A percentile compares a stretch with the other conserved stretches of the same genome.
Conservation (phyloP, 108 stramenopile genomes). For the Cyclostephanos tholiformis region DNA sequence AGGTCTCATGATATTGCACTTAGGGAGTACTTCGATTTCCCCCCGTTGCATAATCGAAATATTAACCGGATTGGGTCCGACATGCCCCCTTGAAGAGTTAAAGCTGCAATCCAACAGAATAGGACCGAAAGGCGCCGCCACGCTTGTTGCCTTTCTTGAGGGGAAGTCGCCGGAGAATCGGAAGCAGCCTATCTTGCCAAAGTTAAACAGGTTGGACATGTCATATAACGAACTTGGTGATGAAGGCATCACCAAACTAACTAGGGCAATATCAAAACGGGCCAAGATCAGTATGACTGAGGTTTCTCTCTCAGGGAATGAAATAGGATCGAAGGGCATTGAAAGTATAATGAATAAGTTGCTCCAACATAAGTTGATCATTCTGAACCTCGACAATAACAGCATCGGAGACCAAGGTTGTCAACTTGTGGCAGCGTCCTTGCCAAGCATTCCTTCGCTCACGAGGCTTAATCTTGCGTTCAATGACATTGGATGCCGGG, state of each 20-base stretch:
- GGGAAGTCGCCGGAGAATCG: slow-evolving; percentile 51
- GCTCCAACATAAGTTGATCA: slow-evolving; percentile 77
- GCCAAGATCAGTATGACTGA: slow-evolving; percentile 62
- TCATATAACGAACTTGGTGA: slow-evolving; percentile 88
- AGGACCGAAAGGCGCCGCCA: slow-evolving; percentile 58
- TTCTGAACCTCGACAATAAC: slow-evolving; percentile 83
- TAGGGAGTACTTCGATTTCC: slow-evolving; percentile 65
- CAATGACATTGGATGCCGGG: slow-evolving; percentile 86
- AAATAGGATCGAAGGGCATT: slow-evolving; percentile 70
- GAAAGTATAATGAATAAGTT: slow-evolving; percentile 89
- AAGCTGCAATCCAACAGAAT: slow-evolving; percentile 77
- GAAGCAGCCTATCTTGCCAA: slow-evolving; percentile 61
- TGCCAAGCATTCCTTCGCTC: slow-evolving; percentile 75
- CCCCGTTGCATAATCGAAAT: slow-evolving; percentile 58
- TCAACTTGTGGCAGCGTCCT: slow-evolving; percentile 85
- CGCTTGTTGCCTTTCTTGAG: slow-evolving; percentile 71
- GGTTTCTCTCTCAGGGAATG: slow-evolving; percentile 69
- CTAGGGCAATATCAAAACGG: slow-evolving; percentile 69
- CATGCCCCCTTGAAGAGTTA: slow-evolving; percentile 74
- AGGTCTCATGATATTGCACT: slow-evolving; percentile 73
- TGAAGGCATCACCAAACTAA: slow-evolving; percentile 71
- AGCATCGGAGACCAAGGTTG: slow-evolving; percentile 89
- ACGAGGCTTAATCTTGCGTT: slow-evolving; percentile 77
- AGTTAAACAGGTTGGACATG: slow-evolving; percentile 75
- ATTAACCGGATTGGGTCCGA: slow-evolving; percentile 63